phyloP scores from a whole-genome alignment of 2,329 filamentous ascomycete species.

The Myriangium duriaei region DNA sequence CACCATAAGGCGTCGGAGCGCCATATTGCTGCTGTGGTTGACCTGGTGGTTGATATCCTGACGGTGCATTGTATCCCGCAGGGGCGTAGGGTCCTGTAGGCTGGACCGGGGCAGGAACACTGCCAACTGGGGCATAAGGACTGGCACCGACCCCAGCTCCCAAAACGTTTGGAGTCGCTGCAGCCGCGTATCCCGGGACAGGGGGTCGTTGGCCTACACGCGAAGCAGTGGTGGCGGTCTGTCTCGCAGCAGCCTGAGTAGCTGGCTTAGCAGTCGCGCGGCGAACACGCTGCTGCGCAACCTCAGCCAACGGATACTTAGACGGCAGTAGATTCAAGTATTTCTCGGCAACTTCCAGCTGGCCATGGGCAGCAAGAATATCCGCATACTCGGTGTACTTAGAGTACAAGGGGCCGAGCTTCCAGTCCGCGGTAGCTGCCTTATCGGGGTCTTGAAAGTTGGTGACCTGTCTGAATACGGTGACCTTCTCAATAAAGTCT shows the following conservation, averaged over 20 bases:
- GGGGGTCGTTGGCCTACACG: conserved; percentile 22
- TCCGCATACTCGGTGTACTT: conserved; percentile 97
- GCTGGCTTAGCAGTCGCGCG: conserved; percentile 60
- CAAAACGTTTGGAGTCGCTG: conserved; percentile 16
- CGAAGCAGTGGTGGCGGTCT: conserved; percentile 26
- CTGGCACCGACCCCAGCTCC: conserved; percentile 24
- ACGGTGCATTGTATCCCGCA: conserved; percentile 23
- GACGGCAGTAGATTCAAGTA: conserved; percentile 79
- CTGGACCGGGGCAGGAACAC: conserved; percentile 18
- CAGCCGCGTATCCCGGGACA: conserved; percentile 25
- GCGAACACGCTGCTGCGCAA: conserved; percentile 73
- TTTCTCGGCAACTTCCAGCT: conserved; percentile 73
- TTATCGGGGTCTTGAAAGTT: conserved; percentile 77
- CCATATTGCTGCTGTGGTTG: conserved; percentile 13
- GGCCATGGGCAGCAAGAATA: conserved; percentile 80
- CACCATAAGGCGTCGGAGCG: conserved; percentile 26
- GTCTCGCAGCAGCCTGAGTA: conserved; percentile 28
- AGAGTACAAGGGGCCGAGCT: conserved; percentile 74
- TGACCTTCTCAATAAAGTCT: conserved; percentile 95
- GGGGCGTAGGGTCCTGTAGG: conserved; percentile 29
- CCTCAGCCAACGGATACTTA: conserved; percentile 74
- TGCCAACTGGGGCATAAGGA: conserved; percentile 23
- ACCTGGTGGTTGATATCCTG: conserved; percentile 35
- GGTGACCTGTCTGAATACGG: conserved; percentile 85
- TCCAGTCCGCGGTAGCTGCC: conserved; percentile 66